These are phyloP conservation scores for Ogataea corticis DNA, from an alignment of 805 yeast species.

Conservation along the genomic window DNA sequence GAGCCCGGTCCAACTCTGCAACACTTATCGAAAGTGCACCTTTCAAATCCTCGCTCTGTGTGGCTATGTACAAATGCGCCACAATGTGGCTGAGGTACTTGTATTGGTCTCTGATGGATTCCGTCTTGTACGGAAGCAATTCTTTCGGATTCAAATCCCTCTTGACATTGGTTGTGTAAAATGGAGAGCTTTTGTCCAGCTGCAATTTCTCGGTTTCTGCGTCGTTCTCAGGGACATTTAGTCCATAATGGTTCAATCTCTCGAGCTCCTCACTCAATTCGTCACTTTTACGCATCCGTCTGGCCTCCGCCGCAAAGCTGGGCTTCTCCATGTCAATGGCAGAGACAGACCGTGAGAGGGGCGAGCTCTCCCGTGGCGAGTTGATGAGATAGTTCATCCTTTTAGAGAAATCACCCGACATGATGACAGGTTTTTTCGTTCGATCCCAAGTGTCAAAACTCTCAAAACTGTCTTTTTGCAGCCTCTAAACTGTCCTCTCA, in stretches of 20 bases:
- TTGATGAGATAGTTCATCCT: conserved; percentile 14
- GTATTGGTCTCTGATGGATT: conserved; percentile 65
- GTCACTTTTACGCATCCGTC: conserved; percentile 4
- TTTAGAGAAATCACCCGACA: conserved; percentile 13
- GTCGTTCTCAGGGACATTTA: conserved; percentile 61
- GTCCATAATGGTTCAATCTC: conserved; percentile 36
- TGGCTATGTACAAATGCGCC: conserved; percentile 74
- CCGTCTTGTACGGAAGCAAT: conserved; percentile 71
- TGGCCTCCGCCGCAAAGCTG: conserved; percentile 10
- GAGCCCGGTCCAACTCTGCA: conserved; percentile 56
- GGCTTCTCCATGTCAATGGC: conserved; percentile 20
- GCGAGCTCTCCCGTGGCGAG: conserved; percentile 28
- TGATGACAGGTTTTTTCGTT: neutral
- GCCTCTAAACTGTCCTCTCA: too few relatives aligned
- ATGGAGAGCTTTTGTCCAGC: conserved; percentile 23
- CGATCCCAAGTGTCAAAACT: neutral
- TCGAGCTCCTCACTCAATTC: conserved; percentile 22
- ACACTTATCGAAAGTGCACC: conserved; percentile 69
- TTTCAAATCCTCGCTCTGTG: conserved; percentile 70
- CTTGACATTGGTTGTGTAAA: conserved; percentile 24
- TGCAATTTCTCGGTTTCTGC: conserved; percentile 29
- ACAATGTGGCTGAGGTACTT: conserved; percentile 78
- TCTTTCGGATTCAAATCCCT: conserved; percentile 26
- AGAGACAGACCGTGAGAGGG: conserved; percentile 28
- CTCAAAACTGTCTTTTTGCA: neutral